phyloP scores from a whole-genome alignment of 495 filamentous ascomycete species.

The Staphylotrichum longicolle region DNA sequence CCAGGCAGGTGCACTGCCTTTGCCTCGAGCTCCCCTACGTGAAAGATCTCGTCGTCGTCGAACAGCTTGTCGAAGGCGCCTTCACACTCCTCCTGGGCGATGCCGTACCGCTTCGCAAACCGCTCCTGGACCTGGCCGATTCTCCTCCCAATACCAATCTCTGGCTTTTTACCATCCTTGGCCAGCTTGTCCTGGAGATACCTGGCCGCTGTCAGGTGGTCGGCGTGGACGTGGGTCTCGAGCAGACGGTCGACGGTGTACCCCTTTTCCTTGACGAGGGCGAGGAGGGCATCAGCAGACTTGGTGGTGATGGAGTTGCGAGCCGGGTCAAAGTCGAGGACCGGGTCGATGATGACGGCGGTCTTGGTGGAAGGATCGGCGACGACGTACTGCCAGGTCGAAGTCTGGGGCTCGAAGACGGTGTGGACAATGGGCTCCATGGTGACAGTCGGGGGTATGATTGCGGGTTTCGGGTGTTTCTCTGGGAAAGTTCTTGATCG shows the following conservation, averaged over 20 bases:
- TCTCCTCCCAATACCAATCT: conserved; percentile 54
- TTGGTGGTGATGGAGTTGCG: conserved; percentile 46
- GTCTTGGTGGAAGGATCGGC: conserved; percentile 47
- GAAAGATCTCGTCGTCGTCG: conserved; percentile 53
- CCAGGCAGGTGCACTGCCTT: conserved; percentile 56
- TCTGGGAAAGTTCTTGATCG: not conserved
- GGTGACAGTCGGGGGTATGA: conserved; percentile 3
- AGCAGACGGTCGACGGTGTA: conserved; percentile 52
- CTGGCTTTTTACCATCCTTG: conserved; percentile 28
- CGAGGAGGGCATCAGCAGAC: conserved; percentile 50
- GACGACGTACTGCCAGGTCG: conserved; percentile 64
- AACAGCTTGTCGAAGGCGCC: conserved; percentile 53
- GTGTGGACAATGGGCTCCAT: conserved; percentile 31
- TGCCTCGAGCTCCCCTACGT: conserved; percentile 47
- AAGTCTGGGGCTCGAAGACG: conserved; percentile 39
- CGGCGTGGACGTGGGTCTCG: conserved; percentile 62
- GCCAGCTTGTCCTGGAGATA: conserved; percentile 52
- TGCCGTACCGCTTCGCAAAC: conserved; percentile 50
- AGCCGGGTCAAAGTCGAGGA: conserved; percentile 55
- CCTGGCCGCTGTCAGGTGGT: conserved; percentile 57
- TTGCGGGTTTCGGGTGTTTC: not conserved
- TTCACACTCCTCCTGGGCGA: conserved; percentile 40
- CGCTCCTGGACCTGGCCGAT: conserved; percentile 51
- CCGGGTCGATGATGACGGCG: conserved; percentile 59
- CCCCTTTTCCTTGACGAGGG: conserved; percentile 39